Evolutionary conservation across 176 grass and related monocot species (phyloP).

Genomic region (barley (Hordeum vulgare)): DNA sequence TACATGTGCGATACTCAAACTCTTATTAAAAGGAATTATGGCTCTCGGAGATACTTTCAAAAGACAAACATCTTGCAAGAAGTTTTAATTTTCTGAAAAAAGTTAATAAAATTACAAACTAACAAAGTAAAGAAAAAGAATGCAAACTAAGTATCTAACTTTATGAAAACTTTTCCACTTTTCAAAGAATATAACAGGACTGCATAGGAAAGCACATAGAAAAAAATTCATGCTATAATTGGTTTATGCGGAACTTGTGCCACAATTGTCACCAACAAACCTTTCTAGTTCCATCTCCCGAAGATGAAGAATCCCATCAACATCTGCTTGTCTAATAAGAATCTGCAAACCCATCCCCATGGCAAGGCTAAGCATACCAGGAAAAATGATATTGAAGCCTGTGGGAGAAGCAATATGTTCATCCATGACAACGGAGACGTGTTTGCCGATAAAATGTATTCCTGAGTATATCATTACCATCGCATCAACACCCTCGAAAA

Average conservation of each 20-base stretch:
- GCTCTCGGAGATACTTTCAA: no score
- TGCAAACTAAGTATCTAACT: no score
- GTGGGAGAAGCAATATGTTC: conserved; percentile 18
- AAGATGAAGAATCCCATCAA: conserved; percentile 21
- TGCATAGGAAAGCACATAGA: no score
- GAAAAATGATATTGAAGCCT: conserved; percentile 59
- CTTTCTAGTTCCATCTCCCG: conserved; percentile 42
- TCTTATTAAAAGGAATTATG: no score
- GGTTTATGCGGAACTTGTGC: no score
- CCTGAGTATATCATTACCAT: conserved; percentile 9
- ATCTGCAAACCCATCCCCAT: conserved; percentile 38
- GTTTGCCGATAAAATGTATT: conserved; percentile 29
- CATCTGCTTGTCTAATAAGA: conserved; percentile 20
- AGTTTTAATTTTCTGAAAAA: no score
- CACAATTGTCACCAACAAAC: not conserved
- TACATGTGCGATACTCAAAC: not conserved
- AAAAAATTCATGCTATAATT: no score
- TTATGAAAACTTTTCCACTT: no score
- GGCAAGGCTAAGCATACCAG: conserved; percentile 40
- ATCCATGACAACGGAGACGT: conserved; percentile 25
- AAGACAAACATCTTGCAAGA: no score
- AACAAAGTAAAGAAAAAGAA: no score
- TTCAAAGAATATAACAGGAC: no score
- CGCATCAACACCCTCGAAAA: not conserved
- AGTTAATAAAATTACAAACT: no score